Conservation (phyloP, 2,329 filamentous ascomycete species). For the Ophiocordyceps unilateralis region DNA sequence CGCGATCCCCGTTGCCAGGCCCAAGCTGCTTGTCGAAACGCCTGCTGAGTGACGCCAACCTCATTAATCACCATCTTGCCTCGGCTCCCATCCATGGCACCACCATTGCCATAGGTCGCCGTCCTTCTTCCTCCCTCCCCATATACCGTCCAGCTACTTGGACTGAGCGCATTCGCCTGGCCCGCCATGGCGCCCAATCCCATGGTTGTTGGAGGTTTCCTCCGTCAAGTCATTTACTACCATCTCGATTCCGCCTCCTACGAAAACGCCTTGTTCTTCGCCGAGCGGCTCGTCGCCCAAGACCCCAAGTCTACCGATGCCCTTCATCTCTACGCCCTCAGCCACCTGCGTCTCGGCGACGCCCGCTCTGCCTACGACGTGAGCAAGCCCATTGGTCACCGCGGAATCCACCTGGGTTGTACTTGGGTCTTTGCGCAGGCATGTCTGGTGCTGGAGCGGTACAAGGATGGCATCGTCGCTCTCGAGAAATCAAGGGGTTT, state of each 20-base stretch:
- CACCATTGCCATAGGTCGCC: slow-evolving; percentile 1
- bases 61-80: not conserved
- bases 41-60: not conserved
- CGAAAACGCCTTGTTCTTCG: slow-evolving; percentile 86
- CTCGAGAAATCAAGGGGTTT: slow-evolving; percentile 65
- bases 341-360: slow-evolving; percentile 68
- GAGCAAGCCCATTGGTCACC: slow-evolving; percentile 52
- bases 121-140: not conserved
- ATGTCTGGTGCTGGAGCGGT: slow-evolving; percentile 62
- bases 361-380: slow-evolving; percentile 73
- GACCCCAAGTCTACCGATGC: slow-evolving; percentile 70
- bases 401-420: slow-evolving; percentile 67
- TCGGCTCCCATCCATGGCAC: slow-evolving; percentile 1
- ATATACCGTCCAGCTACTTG: not conserved
- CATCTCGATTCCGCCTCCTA: slow-evolving; percentile 78
- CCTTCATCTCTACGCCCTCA: slow-evolving; percentile 67
- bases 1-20: too few species aligned
- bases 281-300: slow-evolving; percentile 69
- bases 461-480: slow-evolving; percentile 65
- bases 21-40: too few species aligned
- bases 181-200: slow-evolving; percentile 34
- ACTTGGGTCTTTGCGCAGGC: slow-evolving; percentile 84
- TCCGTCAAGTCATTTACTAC: slow-evolving; percentile 45
- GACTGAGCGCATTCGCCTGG: not conserved
- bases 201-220: slow-evolving; percentile 29